Evolutionary conservation across 2,329 filamentous ascomycete species (phyloP), one percentile per base, ranked within the genome.

Genomic region (Fusarium napiforme): DNA sequence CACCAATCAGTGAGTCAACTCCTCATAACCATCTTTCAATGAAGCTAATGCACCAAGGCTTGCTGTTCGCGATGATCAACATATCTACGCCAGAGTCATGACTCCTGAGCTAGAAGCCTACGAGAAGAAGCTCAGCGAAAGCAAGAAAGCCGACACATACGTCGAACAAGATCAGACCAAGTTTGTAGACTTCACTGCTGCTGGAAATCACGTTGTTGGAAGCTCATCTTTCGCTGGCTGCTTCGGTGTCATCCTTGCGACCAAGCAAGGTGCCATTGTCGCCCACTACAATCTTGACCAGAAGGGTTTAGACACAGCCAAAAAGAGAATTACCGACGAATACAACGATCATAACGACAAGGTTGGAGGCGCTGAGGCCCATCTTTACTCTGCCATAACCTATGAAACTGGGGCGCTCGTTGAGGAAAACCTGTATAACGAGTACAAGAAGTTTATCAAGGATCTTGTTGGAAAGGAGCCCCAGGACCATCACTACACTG

Each of bases 191-290:
- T 63, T 63, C 15, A 63, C 40, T 21, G 4, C 40, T 26, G 34
- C 18, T n/a, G 52, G 34, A 0, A 14, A 39, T 28, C 60, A 60
- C 6, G 5, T 39, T 0, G 57, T 60, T 32, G 52, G 52, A 11
- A 63, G 60, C 32, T n/a, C 36, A 5, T 43, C 34, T 4, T 63
- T 63, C 15, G 26, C 34, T 30, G 60, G 60, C 26, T 63, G 60
- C n/a, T 59, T 63, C 21, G 60, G 60, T 34, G 34, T 63, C 18
- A 43, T 63, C 21, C 34, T 63, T 16, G 60, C 40, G 2, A 63
- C 60, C 16, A 63, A 46, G 53, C 60, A 63, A n/a, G 60, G 40
- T 34, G 34, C 53, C 34, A 39, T 63, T 32, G 40, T 63, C 10
- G 60, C 52, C 4, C 60, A 63, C 21, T 63, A 63, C 18, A 32